Evolutionary conservation across 2,329 filamentous ascomycete species (phyloP).

Genomic region (Sporothrix globosa): DNA sequence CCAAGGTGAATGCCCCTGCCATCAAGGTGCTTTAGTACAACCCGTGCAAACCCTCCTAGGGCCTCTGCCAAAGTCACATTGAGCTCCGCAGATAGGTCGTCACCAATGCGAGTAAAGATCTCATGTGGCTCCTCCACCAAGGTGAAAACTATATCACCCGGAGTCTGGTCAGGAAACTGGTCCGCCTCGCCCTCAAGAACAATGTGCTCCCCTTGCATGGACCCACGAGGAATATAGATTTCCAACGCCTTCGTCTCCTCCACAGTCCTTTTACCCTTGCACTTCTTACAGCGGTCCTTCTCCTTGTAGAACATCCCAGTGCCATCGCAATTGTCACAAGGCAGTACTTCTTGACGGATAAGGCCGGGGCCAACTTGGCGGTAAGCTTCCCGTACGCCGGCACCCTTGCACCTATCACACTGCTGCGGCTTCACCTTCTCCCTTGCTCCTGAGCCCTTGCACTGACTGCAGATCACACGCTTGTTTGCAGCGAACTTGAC

Average conservation of each 20-base stretch:
- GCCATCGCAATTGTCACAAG: conserved; percentile 82
- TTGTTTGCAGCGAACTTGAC: conserved; percentile 96
- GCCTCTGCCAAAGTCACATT: conserved; percentile 82
- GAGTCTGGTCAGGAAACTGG: conserved; percentile 83
- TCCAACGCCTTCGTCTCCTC: conserved; percentile 93
- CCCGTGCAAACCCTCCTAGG: conserved; percentile 83
- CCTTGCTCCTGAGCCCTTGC: conserved; percentile 88
- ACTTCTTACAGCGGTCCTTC: conserved; percentile 98
- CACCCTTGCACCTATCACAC: conserved; percentile 83
- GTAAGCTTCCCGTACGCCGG: conserved; percentile 75
- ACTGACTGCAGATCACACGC: conserved; percentile 83
- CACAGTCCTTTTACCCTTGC: conserved; percentile 86
- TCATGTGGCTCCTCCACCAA: conserved; percentile 81
- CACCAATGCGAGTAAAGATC: conserved; percentile 77
- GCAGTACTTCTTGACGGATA: conserved; percentile 76
- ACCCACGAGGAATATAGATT: conserved; percentile 90
- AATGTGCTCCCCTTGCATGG: conserved; percentile 85
- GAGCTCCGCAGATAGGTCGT: conserved; percentile 81
- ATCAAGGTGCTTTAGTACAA: conserved; percentile 90
- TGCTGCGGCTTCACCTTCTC: conserved; percentile 83
- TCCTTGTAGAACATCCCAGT: conserved; percentile 87
- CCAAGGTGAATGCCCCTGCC: conserved; percentile 84
- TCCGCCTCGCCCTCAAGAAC: conserved; percentile 92
- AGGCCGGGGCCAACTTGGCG: conserved; percentile 85
- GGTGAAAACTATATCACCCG: conserved; percentile 91